These are phyloP conservation scores for Magnolia sinica DNA, from an alignment of 164 flowering plant genomes.

Conservation along the genomic window DNA sequence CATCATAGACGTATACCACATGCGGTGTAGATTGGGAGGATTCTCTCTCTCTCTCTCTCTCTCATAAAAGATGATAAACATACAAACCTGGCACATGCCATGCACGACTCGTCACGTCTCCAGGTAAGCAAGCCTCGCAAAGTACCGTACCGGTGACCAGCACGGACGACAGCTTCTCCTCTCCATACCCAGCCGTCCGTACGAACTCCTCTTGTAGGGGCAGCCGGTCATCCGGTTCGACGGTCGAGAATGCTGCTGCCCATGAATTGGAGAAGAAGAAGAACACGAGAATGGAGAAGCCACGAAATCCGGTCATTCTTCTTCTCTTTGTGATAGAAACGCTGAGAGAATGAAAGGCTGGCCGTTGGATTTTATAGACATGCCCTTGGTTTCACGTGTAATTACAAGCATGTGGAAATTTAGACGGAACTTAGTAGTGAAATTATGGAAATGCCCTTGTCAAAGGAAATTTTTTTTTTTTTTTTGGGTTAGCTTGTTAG, in stretches of 20 bases:
- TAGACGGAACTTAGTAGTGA: no score
- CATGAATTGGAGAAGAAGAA: conserved; percentile 12
- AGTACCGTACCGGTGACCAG: conserved; percentile 55
- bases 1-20: no score
- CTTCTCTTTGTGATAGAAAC: neutral
- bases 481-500: no score
- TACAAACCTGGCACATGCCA: conserved; percentile 59
- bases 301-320: conserved; percentile 28
- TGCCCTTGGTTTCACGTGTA: conserved; percentile 9
- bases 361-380: conserved; percentile 14
- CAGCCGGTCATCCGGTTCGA: conserved; percentile 16
- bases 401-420: conserved; percentile 8
- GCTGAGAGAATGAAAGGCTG: conserved; percentile 7
- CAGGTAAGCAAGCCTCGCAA: conserved; percentile 39
- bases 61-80: neutral
- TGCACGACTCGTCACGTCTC: conserved; percentile 23
- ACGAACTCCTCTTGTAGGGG: conserved; percentile 45
- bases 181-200: conserved; percentile 78
- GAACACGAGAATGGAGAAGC: conserved; percentile 19
- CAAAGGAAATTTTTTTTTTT: no score
- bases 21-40: neutral
- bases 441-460: no score
- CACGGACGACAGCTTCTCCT: conserved; percentile 85
- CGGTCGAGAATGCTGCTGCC: conserved; percentile 1
- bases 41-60: neutral